Conservation (phyloP, 148 eudicot genomes). For the Diospyros kaki region DNA sequence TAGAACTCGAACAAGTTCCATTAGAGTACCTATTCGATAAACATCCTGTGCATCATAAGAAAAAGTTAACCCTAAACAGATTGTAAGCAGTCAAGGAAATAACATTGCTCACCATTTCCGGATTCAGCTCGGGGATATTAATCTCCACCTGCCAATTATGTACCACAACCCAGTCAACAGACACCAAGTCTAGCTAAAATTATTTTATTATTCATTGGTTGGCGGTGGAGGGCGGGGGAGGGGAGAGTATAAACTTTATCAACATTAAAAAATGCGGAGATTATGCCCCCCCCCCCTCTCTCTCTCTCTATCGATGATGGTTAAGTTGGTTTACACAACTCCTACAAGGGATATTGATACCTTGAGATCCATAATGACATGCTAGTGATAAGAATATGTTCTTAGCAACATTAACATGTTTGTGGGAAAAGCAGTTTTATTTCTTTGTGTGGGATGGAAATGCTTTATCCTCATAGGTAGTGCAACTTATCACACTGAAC, state of each 20-base stretch:
- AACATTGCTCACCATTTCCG: slow-evolving; percentile 62
- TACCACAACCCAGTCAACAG: slow-evolving; percentile 5
- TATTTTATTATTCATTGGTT: too few relatives aligned
- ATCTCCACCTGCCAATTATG: slow-evolving; percentile 72
- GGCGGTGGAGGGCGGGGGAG: neutral
- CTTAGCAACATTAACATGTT: neutral
- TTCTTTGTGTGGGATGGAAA: neutral
- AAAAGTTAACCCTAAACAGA: slow-evolving; percentile 19
- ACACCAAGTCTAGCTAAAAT: neutral
- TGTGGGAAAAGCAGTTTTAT: neutral
- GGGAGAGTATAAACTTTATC: neutral
- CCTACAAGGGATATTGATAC: neutral
- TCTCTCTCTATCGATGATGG: neutral
- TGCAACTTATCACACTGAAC: neutral
- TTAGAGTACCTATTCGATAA: slow-evolving; percentile 93
- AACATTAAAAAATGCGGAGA: neutral
- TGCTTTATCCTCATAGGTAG: neutral
- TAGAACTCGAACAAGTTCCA: slow-evolving; percentile 87
- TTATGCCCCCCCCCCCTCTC: neutral
- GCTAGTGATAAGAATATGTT: neutral
- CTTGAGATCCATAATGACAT: neutral
- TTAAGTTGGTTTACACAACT: neutral
- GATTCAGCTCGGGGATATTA: slow-evolving; percentile 90
- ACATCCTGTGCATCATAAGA: slow-evolving; percentile 74
- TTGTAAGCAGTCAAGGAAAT: slow-evolving; percentile 10